phyloP scores from a whole-genome alignment of 257 asterid species.

The Solanum acaule region DNA sequence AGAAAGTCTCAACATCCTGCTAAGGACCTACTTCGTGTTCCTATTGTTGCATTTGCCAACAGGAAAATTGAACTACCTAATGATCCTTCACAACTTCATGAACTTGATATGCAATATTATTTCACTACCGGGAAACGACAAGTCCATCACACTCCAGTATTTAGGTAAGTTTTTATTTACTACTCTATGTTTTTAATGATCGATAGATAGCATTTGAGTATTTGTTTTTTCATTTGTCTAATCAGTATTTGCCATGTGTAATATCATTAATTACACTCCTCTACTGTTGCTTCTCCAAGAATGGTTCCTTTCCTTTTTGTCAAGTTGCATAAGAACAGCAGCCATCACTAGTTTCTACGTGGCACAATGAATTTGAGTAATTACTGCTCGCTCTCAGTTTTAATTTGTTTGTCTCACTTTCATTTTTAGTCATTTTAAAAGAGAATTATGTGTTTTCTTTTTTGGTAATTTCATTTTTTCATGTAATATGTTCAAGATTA shows the following conservation, averaged over 20 bases:
- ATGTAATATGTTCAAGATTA: neutral
- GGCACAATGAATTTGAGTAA: neutral
- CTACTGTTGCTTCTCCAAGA: neutral
- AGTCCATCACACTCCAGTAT: conserved; percentile 46
- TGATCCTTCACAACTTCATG: conserved; percentile 44
- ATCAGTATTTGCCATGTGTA: conserved; percentile 4
- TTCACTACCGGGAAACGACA: conserved; percentile 42
- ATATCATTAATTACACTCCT: neutral
- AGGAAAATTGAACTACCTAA: conserved; percentile 34
- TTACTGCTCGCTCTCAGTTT: neutral
- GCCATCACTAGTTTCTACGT: neutral
- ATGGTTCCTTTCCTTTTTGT: conserved; percentile 1
- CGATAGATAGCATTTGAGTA: neutral
- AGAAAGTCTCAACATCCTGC: conserved; percentile 52
- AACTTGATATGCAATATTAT: conserved; percentile 50
- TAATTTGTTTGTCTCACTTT: neutral
- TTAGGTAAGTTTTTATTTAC: conserved; percentile 34
- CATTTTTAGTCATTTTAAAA: rapidly evolving
- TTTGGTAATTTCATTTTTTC: neutral
- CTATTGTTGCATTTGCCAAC: conserved; percentile 36
- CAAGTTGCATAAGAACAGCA: neutral
- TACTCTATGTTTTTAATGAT: neutral
- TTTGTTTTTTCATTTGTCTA: neutral
- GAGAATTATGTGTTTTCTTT: neutral
- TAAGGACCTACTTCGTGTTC: conserved; percentile 42